Evolutionary conservation across 73 alveolate genomes (phyloP).

Genomic region (Uronychia setigera): DNA sequence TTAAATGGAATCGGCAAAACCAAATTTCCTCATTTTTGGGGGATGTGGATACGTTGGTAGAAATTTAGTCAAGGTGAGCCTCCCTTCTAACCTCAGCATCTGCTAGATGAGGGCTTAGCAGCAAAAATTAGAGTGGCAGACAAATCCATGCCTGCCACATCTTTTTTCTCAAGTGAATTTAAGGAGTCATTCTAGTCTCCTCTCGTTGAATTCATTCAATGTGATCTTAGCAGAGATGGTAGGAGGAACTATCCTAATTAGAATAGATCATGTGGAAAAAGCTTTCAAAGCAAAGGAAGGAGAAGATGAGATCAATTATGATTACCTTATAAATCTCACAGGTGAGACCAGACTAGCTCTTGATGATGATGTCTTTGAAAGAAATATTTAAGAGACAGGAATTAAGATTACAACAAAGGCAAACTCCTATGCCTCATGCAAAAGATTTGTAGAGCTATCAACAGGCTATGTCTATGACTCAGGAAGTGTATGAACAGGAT

Average conservation of each 20-base stretch:
- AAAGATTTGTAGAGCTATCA: not conserved
- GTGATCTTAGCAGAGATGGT: constrained; percentile 8
- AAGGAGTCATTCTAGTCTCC: not conserved
- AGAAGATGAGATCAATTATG: not conserved
- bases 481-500: not conserved
- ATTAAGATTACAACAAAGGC: not conserved
- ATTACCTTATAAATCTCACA: constrained; percentile 5
- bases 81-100: not conserved
- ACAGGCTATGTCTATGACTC: not conserved
- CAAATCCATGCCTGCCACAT: constrained; percentile 20
- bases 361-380: not conserved
- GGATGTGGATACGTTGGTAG: constrained; percentile 31
- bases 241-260: not conserved
- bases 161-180: not conserved
- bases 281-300: not conserved
- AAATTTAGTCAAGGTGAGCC: not conserved
- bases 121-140: constrained; percentile 22
- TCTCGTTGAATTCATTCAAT: constrained; percentile 9
- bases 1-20: not conserved
- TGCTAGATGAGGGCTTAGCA: constrained; percentile 9
- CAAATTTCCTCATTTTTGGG: constrained; percentile 14
- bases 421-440: not conserved
- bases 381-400: not conserved
- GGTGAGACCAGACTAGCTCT: constrained; percentile 25
- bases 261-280: not conserved